Evolutionary conservation across 345 rosid genomes (phyloP).

Genomic region (Rhizophora apiculata): DNA sequence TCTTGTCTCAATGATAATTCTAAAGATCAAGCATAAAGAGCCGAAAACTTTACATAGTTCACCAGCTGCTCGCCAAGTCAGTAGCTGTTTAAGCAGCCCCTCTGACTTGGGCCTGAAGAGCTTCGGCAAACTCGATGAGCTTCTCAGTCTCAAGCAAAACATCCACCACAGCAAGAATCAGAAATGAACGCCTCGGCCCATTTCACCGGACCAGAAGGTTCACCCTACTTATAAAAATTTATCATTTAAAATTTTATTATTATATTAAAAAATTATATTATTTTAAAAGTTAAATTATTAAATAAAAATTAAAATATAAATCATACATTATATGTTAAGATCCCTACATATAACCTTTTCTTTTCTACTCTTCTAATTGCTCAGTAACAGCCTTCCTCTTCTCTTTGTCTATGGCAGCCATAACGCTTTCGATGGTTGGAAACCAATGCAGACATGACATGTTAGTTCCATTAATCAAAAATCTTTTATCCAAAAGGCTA

Average conservation of each 20-base stretch:
- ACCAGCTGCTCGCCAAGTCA: too few species aligned
- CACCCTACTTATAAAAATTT: too few species aligned
- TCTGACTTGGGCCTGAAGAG: constrained; percentile 16
- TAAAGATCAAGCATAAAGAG: too few species aligned
- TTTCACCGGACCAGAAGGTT: constrained; percentile 30
- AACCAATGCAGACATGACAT: constrained; percentile 41
- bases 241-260: too few species aligned
- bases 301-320: too few species aligned
- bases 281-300: too few species aligned
- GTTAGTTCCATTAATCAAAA: not conserved
- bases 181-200: constrained; percentile 58
- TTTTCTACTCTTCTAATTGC: constrained; percentile 43
- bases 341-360: constrained; percentile 64
- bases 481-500: too few species aligned
- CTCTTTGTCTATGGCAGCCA: constrained; percentile 30
- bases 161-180: constrained; percentile 47
- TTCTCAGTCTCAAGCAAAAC: constrained; percentile 60
- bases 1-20: too few species aligned
- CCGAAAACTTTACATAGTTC: too few species aligned
- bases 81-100: not conserved
- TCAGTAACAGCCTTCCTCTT: constrained; percentile 29
- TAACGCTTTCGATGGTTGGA: constrained; percentile 29
- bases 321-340: not conserved
- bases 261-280: too few species aligned
- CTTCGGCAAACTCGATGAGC: constrained; percentile 51